Percentiles rank a stretch among this genome's conserved stretches.
These are phyloP conservation scores for Adansonia gregorii DNA, from an alignment of 441 rosid species.

Conservation along the genomic window DNA sequence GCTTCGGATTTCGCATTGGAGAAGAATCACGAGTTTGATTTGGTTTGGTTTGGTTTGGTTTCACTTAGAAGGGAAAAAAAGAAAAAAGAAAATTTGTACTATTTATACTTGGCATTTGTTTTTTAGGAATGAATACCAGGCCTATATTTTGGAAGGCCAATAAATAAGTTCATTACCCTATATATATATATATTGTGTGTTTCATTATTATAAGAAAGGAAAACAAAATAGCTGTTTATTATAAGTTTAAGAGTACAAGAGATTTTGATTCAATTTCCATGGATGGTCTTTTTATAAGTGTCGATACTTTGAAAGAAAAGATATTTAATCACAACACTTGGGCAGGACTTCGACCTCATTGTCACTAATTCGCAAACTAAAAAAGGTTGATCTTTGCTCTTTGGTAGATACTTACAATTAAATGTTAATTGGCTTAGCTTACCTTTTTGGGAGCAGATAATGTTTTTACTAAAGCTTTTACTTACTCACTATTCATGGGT, in stretches of 20 bases:
- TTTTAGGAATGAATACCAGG: slow-evolving; percentile 39
- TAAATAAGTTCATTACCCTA: background rate
- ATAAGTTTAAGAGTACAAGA: slow-evolving; percentile 99
- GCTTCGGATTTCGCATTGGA: slow-evolving; percentile 7
- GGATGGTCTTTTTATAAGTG: slow-evolving; percentile 97
- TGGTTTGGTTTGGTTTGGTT: slow-evolving; percentile 26
- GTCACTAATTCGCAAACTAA: slow-evolving; percentile 95
- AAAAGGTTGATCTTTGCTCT: slow-evolving; percentile 80
- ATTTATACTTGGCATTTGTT: slow-evolving; percentile 18
- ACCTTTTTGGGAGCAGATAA: background rate
- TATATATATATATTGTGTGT: no score
- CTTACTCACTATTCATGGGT: background rate
- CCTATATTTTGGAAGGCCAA: slow-evolving; percentile 31
- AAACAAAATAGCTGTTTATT: slow-evolving; percentile 92
- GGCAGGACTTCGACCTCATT: slow-evolving; percentile 95
- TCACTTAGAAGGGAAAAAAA: slow-evolving; percentile 23
- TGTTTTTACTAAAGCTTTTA: background rate
- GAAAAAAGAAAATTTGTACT: slow-evolving; percentile 31
- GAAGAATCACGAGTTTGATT: slow-evolving; percentile 29
- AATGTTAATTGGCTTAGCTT: no score
- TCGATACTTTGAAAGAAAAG: slow-evolving; percentile 98
- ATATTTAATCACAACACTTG: slow-evolving; percentile 93
- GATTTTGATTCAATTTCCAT: slow-evolving; percentile 88
- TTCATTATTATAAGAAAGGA: no score
- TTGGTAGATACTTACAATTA: slow-evolving; percentile 18